Base-by-base conservation (phyloP, 108 stramenopile species). In the Aurantiochytrium sp. region DNA sequence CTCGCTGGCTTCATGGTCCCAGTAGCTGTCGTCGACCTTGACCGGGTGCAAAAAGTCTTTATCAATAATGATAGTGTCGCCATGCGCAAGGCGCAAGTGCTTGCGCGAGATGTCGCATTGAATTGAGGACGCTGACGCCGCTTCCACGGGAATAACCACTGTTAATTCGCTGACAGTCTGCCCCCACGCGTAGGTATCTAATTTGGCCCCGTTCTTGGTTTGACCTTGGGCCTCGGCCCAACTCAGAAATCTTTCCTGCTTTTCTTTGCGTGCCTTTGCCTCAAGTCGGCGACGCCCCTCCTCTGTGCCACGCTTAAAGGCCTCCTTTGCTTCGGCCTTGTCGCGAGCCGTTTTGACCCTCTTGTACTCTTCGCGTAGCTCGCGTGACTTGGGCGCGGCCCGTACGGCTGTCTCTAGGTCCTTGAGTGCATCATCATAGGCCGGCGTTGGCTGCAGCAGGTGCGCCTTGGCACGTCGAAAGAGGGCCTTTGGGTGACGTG, bases 401-500 rank as follows among this genome's bases (percentile, higher is more conserved):
- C 51, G 45, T 6, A 83, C 0, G 6, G 76, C 76, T 6, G 6
- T 47, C 25, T 47, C 51, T 0, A 83, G 51, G 76, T 83, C 76
- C 14, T 12, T 6, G n/a, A 83, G 45, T 0, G 58, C 76, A 14
- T 83, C 28, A 12, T 83, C 4, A 35, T 35, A 42, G 42, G 25
- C 64, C 8, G 25, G 49, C 25, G 44, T 23, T 6, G 98, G 98
- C 92, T 99, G 97, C 92, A 98, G 98, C 14, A 69, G 64, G 25
- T 69, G 42, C 55, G 99, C 99, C 93, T 99, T 98, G 35, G 99
- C 99, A 72, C 99, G 95, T 76, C 99, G 95, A 89, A 98, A 95
- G 71, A 99, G 92, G 6, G 99, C 97, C 96, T 99, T 99, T 73
- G 98, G 95, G 91, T 99, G 97, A 35, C 97, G 94, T 12, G 97